Evolutionary conservation across 2,329 filamentous ascomycete genomes (phyloP).

Genomic region (Calonectria ilicicola): DNA sequence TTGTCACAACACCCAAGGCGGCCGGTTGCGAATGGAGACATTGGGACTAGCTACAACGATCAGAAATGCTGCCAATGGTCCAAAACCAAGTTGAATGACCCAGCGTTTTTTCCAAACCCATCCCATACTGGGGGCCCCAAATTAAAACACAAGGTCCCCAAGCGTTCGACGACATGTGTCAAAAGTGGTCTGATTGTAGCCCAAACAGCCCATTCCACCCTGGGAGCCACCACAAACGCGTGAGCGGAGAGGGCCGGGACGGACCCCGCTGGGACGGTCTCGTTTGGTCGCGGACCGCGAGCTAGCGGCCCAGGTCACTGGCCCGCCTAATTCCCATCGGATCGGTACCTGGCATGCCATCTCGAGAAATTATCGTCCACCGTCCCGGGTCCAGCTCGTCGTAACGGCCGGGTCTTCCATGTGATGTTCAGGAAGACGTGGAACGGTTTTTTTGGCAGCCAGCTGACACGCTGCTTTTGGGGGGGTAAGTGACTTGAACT

Average conservation of each 20-base stretch:
- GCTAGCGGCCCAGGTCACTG: constrained; percentile 12
- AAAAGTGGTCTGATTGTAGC: constrained; percentile 40
- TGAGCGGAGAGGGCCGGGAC: constrained; percentile 44
- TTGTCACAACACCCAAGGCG: constrained; percentile 11
- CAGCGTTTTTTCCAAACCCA: background rate
- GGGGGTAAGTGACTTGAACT: no score
- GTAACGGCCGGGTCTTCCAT: constrained; percentile 22
- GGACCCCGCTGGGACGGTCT: constrained; percentile 21
- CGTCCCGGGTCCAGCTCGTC: constrained; percentile 26
- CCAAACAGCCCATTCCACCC: constrained; percentile 41
- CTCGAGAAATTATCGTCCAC: constrained; percentile 43
- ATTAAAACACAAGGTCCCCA: constrained; percentile 3
- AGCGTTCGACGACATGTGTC: constrained; percentile 28
- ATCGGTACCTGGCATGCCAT: constrained; percentile 17
- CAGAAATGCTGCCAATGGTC: background rate
- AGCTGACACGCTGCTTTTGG: background rate
- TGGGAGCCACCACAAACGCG: constrained; percentile 33
- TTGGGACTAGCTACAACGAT: background rate
- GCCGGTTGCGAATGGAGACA: constrained; percentile 7
- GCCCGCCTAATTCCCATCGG: rapidly evolving
- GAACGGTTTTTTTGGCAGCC: constrained; percentile 15
- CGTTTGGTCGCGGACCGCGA: background rate
- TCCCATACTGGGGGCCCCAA: background rate
- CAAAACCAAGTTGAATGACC: background rate
- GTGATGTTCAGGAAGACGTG: constrained; percentile 18